These are phyloP conservation scores for Eleusine indica DNA, from an alignment of 176 grass and related monocot genomes.

Conservation along the genomic window DNA sequence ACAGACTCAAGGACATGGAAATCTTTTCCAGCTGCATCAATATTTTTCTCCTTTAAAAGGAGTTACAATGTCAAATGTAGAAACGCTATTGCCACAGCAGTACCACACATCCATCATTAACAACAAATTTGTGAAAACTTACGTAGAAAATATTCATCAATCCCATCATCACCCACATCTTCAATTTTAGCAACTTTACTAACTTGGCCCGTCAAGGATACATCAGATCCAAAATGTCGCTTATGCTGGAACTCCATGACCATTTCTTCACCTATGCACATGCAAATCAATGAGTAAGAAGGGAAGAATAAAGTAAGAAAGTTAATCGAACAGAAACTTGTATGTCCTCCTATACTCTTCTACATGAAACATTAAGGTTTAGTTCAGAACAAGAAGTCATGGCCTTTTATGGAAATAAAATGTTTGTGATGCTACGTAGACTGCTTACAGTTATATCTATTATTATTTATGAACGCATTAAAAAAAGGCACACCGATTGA, in stretches of 20 bases:
- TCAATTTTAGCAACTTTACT: slow-evolving; percentile 78
- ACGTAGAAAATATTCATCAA: slow-evolving; percentile 65
- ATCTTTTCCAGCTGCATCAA: slow-evolving; percentile 17
- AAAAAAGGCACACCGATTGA: not conserved
- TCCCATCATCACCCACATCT: slow-evolving; percentile 67
- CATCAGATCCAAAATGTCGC: slow-evolving; percentile 64
- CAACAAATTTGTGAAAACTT: slow-evolving; percentile 41
- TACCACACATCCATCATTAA: slow-evolving; percentile 4
- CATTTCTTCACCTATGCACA: slow-evolving; percentile 72
- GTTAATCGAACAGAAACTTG: not conserved
- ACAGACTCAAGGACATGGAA: not conserved
- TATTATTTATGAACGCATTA: not conserved
- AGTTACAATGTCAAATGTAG: slow-evolving; percentile 2
- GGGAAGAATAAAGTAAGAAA: not conserved
- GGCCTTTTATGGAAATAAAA: not conserved
- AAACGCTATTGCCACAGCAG: not conserved
- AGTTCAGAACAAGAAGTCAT: not conserved
- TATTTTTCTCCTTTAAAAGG: slow-evolving; percentile 18
- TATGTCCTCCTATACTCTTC: not conserved
- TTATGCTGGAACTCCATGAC: slow-evolving; percentile 69
- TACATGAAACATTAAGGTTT: not conserved
- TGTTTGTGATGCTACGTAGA: not conserved
- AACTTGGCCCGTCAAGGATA: slow-evolving; percentile 71
- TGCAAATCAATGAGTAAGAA: not conserved
- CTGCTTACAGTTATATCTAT: not conserved